A percentile compares a stretch with the other conserved stretches of the same genome.
phyloP scores from a whole-genome alignment of 2,329 filamentous ascomycete genomes.

The Sporothrix sp. region DNA sequence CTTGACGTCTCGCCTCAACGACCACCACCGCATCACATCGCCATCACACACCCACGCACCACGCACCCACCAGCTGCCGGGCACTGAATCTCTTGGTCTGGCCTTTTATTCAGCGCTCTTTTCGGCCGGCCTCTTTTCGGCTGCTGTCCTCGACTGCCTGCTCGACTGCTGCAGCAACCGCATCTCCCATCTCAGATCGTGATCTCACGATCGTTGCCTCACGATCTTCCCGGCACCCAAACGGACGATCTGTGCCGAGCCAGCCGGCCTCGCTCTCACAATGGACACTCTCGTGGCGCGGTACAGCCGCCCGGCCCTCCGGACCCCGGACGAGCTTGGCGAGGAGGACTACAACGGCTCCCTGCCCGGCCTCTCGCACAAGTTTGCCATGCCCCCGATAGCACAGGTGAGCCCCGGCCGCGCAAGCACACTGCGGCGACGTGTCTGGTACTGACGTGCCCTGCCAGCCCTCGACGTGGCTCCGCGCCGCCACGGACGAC shows the following conservation, averaged over 20 bases:
- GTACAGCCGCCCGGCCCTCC: conserved; percentile 72
- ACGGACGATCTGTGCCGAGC: too few relatives aligned
- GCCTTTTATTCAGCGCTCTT: background rate
- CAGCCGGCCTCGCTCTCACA: background rate
- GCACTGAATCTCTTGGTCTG: too few relatives aligned
- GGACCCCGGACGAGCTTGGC: conserved; percentile 60
- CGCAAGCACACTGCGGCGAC: too few relatives aligned
- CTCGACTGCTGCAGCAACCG: background rate
- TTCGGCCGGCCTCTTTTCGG: too few relatives aligned
- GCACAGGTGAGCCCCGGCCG: conserved; percentile 56
- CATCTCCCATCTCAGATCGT: too few relatives aligned
- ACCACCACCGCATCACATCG: background rate
- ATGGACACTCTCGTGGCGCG: conserved; percentile 93
- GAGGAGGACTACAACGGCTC: conserved; percentile 62
- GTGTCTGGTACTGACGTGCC: too few relatives aligned
- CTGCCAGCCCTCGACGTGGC: conserved; percentile 74
- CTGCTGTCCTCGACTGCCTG: background rate
- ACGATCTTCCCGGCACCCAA: background rate
- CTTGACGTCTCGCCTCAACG: conserved; percentile 5
- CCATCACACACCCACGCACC: background rate
- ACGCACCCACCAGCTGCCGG: background rate
- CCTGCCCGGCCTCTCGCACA: conserved; percentile 70
- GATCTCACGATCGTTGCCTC: background rate
- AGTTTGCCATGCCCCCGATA: conserved; percentile 90
- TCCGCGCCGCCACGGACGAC: conserved; percentile 95